These are phyloP conservation scores for Alliaria petiolata DNA, from an alignment of 345 rosid species.

Conservation along the genomic window DNA sequence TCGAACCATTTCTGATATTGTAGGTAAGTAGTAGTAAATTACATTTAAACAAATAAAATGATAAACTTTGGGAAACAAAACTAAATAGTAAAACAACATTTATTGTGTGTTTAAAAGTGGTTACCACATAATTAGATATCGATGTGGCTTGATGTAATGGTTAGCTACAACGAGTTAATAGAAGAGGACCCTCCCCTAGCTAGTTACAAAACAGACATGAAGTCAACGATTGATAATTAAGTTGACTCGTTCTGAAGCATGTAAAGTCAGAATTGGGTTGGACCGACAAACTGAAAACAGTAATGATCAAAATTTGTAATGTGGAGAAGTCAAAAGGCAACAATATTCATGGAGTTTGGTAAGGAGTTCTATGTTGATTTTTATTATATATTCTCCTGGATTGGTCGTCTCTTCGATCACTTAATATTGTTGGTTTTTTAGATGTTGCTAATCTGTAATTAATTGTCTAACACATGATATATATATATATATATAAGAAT, in stretches of 20 bases:
- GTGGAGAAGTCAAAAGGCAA: slow-evolving; percentile 15
- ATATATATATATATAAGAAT: background rate
- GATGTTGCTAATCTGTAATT: slow-evolving; percentile 4
- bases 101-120: background rate
- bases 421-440: background rate
- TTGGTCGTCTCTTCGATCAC: background rate
- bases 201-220: background rate
- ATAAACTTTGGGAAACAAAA: background rate
- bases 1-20: slow-evolving; percentile 79
- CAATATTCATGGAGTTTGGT: slow-evolving; percentile 15
- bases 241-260: slow-evolving; percentile 17
- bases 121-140: background rate
- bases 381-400: background rate
- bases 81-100: background rate
- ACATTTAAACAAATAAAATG: background rate
- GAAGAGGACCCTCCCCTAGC: background rate
- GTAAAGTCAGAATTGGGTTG: slow-evolving; percentile 14
- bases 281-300: slow-evolving; percentile 5
- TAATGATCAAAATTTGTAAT: background rate
- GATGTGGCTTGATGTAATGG: slow-evolving; percentile 19
- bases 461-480: background rate
- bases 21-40: slow-evolving; percentile 29
- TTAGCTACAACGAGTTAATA: slow-evolving; percentile 5
- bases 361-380: background rate
- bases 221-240: slow-evolving; percentile 14